Conservation (phyloP, 2,329 filamentous ascomycete genomes). For the Diaporthe caulivora region DNA sequence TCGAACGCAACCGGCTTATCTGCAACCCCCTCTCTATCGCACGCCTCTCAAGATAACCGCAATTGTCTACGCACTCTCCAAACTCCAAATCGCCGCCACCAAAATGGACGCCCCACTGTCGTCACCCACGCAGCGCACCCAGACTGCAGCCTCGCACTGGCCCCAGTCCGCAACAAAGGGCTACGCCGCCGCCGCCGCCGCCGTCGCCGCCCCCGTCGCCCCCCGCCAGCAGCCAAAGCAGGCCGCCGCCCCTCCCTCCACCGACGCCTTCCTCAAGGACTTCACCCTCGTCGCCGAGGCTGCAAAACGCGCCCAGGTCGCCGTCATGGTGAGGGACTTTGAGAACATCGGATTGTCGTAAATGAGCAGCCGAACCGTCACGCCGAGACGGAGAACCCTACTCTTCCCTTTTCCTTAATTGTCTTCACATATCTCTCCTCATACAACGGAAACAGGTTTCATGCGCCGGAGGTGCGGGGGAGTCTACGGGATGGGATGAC, state of each 20-base stretch:
- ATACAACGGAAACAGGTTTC: constrained; percentile 11
- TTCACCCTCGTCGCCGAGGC: constrained; percentile 92
- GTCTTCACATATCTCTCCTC: background rate
- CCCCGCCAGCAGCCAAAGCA: constrained; percentile 44
- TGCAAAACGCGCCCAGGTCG: constrained; percentile 92
- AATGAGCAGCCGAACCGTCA: constrained; percentile 40
- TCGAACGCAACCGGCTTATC: constrained; percentile 1
- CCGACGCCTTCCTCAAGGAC: constrained; percentile 78
- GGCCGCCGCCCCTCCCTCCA: constrained; percentile 50
- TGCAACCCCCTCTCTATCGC: background rate
- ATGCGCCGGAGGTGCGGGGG: background rate
- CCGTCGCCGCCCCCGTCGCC: too few species aligned
- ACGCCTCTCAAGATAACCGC: background rate
- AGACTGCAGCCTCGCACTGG: constrained; percentile 45
- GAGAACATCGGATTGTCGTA: constrained; percentile 77
- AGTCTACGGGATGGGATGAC: constrained; percentile 2
- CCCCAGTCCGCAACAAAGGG: constrained; percentile 39
- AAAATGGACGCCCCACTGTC: constrained; percentile 50
- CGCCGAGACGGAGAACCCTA: background rate
- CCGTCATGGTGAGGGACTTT: constrained; percentile 87
- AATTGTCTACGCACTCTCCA: background rate
- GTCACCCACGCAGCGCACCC: constrained; percentile 45
- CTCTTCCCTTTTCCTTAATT: background rate
- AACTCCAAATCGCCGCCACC: background rate
- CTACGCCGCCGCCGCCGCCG: constrained; percentile 38